A percentile compares a stretch with the other conserved stretches of the same genome.
Conservation (phyloP, 179 eudicot genomes). For the Silene noctiflora region DNA sequence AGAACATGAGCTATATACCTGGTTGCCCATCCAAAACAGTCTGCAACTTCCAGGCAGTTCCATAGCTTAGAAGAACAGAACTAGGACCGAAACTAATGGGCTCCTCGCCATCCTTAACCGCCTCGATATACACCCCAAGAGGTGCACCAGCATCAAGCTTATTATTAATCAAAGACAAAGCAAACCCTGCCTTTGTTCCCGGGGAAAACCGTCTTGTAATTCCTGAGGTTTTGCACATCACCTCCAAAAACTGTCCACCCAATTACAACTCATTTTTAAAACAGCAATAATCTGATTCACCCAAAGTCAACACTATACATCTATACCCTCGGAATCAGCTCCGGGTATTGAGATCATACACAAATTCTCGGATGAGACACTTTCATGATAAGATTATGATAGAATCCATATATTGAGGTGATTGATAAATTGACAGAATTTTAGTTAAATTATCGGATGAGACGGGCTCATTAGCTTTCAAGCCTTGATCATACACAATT, state of each 20-base stretch:
- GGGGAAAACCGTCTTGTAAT: slow-evolving; percentile 55
- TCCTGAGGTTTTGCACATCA: slow-evolving; percentile 60
- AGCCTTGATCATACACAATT: too few relatives aligned
- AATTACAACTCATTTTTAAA: not conserved
- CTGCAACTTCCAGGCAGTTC: slow-evolving; percentile 75
- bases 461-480: too few relatives aligned
- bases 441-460: too few relatives aligned
- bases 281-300: not conserved
- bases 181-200: slow-evolving; percentile 76
- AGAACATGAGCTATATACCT: slow-evolving; percentile 32
- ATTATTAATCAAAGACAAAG: slow-evolving; percentile 60
- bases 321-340: not conserved
- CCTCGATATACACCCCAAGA: slow-evolving; percentile 57
- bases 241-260: slow-evolving; percentile 62
- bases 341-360: not conserved
- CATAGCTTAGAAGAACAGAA: slow-evolving; percentile 54
- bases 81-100: slow-evolving; percentile 74
- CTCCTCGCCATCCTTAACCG: slow-evolving; percentile 67
- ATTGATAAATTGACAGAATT: too few relatives aligned
- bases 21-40: slow-evolving; percentile 44
- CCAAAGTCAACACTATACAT: slow-evolving; percentile 2
- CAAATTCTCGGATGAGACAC: not conserved
- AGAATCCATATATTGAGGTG: not conserved
- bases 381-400: not conserved
- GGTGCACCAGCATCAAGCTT: slow-evolving; percentile 42